Conservation (phyloP, 2,329 filamentous ascomycete species). For the Sporothrix brasiliensis region DNA sequence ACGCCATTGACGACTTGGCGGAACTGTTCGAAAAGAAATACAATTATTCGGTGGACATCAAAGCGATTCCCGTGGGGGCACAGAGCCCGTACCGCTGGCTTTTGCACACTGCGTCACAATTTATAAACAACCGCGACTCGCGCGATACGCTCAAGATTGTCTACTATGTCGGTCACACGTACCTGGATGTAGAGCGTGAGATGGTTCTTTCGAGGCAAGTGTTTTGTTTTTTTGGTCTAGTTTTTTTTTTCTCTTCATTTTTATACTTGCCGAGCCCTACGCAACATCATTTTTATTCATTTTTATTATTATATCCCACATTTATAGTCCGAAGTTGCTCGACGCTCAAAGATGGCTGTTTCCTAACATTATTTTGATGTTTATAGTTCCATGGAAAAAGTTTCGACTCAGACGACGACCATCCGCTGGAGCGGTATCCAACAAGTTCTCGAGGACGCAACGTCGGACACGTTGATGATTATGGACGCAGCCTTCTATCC, state of each 20-base stretch:
- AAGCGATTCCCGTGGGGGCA: conserved; percentile 53
- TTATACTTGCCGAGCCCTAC: not conserved
- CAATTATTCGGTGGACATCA: conserved; percentile 53
- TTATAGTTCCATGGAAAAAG: conserved; percentile 52
- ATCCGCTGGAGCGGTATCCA: conserved; percentile 62
- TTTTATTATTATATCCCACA: not conserved
- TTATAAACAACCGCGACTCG: conserved; percentile 57
- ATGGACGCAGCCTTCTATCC: conserved; percentile 64
- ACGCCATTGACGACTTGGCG: conserved; percentile 52
- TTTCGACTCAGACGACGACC: conserved; percentile 48
- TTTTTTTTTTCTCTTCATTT: no score
- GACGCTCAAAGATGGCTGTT: not conserved
- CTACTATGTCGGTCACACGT: conserved; percentile 60
- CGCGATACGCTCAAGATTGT: conserved; percentile 62
- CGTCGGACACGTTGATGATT: conserved; percentile 59
- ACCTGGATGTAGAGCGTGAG: conserved; percentile 58
- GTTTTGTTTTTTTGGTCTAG: not conserved
- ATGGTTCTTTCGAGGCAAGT: conserved; percentile 61
- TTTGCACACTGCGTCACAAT: conserved; percentile 54
- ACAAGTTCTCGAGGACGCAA: conserved; percentile 58
- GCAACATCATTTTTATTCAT: not conserved
- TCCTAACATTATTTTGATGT: not conserved
- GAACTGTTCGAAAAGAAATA: conserved; percentile 57
- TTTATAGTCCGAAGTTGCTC: conserved; percentile 5
- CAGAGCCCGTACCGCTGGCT: conserved; percentile 58